Evolutionary conservation across 192 early-diverging fungal species (phyloP).

Genomic region (Anaeromyces robustus): DNA sequence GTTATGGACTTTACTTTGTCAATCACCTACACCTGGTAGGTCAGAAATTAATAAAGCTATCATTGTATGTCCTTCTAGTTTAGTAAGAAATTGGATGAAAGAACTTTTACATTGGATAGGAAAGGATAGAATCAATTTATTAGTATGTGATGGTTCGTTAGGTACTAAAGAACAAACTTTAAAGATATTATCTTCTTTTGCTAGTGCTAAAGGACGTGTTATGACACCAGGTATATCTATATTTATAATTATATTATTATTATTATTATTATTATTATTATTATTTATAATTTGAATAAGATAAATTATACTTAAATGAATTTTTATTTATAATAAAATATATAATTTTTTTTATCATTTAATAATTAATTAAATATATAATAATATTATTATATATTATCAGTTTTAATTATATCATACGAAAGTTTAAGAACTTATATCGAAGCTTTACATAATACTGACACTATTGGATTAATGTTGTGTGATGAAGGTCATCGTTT

Average conservation of each 20-base stretch:
- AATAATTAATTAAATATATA: neutral
- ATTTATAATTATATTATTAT: neutral
- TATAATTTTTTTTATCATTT: no score
- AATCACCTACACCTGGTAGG: conserved; percentile 75
- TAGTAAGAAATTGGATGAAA: conserved; percentile 98
- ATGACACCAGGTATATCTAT: conserved; percentile 15
- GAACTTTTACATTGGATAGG: conserved; percentile 87
- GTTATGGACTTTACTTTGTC: conserved; percentile 91
- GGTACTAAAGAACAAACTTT: conserved; percentile 72
- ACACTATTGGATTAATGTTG: conserved; percentile 73
- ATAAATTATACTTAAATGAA: no score
- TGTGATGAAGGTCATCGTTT: conserved; percentile 74
- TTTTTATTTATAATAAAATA: no score
- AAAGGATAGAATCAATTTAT: conserved; percentile 56
- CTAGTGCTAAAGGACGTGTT: conserved; percentile 63
- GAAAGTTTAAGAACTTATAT: conserved; percentile 81
- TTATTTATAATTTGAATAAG: no score
- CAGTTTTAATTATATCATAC: conserved; percentile 95
- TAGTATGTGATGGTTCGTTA: conserved; percentile 78
- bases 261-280: no score
- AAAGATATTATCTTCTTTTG: conserved; percentile 62
- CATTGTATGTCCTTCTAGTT: conserved; percentile 85
- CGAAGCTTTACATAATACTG: conserved; percentile 51
- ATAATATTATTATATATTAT: neutral
- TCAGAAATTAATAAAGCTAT: conserved; percentile 91